Base-by-base conservation (phyloP, 2,329 filamentous ascomycete species). In the Claviceps paspali region DNA sequence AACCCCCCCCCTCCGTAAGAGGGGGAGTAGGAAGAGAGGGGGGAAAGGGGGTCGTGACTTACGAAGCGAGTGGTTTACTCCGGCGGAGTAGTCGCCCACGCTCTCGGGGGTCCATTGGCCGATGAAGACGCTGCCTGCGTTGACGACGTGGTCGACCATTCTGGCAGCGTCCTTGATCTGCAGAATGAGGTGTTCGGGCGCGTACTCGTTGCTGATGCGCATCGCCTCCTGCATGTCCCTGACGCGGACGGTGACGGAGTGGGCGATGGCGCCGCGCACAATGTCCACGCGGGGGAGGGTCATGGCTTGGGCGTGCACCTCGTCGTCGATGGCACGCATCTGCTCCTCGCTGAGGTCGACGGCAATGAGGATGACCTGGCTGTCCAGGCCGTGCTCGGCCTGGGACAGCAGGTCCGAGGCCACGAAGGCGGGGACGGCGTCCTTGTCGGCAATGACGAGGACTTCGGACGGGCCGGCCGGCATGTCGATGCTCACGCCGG, bases 41-140 rank as follows among this genome's bases (percentile, higher is more conserved):
- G 14, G 28, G n/a, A 22, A 39, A 14, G 28, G 33, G 12, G 6
- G 8, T n/a, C n/a, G 5, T 12, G 6, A 79, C 84, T 74, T 79
- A 93, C 86, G 91, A 46, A 98, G 65, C 41, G 84, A 92, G 66
- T 98, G 91, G 59, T 98, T 98, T 29, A 98, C 91, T 52, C 91
- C 91, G 37, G 91, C 91, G 45, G 86, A 94, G 64, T 98, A 98
- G 57, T 98, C 91, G 32, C 91, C 91, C 3, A 98, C 91, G 56
- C 84, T 93, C 63, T 98, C 91, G 5, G 91, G 91, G 0, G 91
- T 96, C 91, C 91, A 98, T 46, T 82, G 70, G 8, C 91, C 91
- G 45, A 96, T 79, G 55, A 98, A 98, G 6, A 98, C 87, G 54
- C 85, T 94, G 14, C 91, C 91, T 2, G 91, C 91, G 49, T 98